phyloP scores from a whole-genome alignment of 106 monocot genomes.

The Iris macrosiphon region DNA sequence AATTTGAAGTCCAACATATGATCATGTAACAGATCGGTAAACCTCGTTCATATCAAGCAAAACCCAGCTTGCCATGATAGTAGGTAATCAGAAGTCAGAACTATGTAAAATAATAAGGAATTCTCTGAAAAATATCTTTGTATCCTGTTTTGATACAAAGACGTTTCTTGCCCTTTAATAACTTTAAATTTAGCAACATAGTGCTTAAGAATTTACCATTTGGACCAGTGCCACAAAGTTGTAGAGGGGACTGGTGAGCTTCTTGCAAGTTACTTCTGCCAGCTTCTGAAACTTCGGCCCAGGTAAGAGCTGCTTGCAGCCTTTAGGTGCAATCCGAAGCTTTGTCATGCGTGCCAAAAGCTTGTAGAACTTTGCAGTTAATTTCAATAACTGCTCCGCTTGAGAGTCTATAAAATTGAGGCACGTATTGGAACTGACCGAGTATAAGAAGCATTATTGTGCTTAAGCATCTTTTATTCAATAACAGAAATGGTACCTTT shows the following conservation, averaged over 20 bases:
- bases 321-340: conserved; percentile 61
- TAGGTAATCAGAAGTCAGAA: no score
- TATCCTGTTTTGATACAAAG: no score
- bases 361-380: conserved; percentile 77
- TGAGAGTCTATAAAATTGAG: conserved; percentile 50
- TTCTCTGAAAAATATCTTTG: no score
- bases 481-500: conserved; percentile 36
- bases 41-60: no score
- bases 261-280: conserved; percentile 72
- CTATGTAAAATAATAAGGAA: no score
- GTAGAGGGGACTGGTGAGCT: conserved; percentile 71
- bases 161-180: no score
- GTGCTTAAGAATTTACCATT: no score
- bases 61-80: no score
- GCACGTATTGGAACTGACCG: background rate
- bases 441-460: background rate
- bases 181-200: no score
- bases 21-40: no score
- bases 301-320: conserved; percentile 52
- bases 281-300: conserved; percentile 72
- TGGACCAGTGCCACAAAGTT: conserved; percentile 65
- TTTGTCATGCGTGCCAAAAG: conserved; percentile 68
- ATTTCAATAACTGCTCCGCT: conserved; percentile 64
- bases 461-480: background rate
- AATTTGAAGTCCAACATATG: no score